Evolutionary conservation across 2,329 filamentous ascomycete species (phyloP).

Genomic region (Sclerotinia spermophila): DNA sequence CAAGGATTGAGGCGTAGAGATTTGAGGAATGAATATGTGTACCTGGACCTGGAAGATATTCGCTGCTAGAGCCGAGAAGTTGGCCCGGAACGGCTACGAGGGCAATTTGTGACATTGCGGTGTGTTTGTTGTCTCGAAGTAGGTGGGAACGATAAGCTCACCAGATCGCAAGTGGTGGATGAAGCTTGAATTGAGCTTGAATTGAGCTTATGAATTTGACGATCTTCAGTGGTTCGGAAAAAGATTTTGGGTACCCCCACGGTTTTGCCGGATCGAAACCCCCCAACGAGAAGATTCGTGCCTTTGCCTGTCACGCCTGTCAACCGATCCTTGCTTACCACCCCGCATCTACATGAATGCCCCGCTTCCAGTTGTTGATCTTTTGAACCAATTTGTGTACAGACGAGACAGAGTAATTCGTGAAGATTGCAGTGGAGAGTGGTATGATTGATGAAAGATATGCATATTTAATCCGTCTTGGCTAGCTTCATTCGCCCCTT

Average conservation of each 20-base stretch:
- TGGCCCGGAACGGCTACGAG: slow-evolving; percentile 75
- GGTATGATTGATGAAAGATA: slow-evolving; percentile 1
- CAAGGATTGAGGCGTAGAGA: slow-evolving; percentile 79
- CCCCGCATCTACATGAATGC: slow-evolving; percentile 8
- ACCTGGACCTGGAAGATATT: slow-evolving; percentile 72
- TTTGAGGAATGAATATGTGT: slow-evolving; percentile 75
- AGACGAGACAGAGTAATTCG: too few species aligned
- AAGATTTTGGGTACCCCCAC: slow-evolving; percentile 13
- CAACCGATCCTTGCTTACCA: neutral
- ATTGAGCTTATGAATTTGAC: neutral
- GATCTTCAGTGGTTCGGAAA: slow-evolving; percentile 1
- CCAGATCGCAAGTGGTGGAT: neutral
- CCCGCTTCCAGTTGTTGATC: slow-evolving; percentile 13
- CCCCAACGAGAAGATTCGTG: slow-evolving; percentile 5
- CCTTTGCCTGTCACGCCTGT: too few species aligned
- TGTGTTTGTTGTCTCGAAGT: neutral
- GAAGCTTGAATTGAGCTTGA: neutral
- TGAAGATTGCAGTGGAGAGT: neutral
- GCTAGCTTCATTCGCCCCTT: neutral
- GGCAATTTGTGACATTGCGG: slow-evolving; percentile 28
- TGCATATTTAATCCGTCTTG: slow-evolving; percentile 6
- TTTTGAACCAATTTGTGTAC: neutral
- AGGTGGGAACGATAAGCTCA: neutral
- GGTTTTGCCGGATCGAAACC: slow-evolving; percentile 2
- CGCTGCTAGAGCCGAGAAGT: slow-evolving; percentile 63